Base-by-base conservation (phyloP, 73 alveolate genomes). In the Urostyla sp. region DNA sequence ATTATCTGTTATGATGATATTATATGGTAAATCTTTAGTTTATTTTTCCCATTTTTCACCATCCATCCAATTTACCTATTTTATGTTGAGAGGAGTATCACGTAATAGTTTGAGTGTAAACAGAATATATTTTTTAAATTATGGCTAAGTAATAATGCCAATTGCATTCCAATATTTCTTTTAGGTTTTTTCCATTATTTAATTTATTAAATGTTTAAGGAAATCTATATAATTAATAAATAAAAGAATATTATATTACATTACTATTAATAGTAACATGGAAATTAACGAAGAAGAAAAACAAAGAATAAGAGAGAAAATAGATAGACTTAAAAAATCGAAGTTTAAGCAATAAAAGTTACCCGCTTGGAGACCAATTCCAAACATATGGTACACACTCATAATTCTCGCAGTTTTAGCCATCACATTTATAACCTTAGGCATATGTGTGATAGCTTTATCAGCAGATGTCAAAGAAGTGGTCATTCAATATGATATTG, bases 281-380 rank as follows among this genome's bases (percentile, higher is more conserved):
- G 96, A 84, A 45, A 87, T 82, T 18, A 54, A 67, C 52, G 84
- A 87, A 57, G 91, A 91, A 55, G 94, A 90, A 49, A 91, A 88
- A 75, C 69, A 52, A 20, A 27, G 36, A 31, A 77, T 77, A 18
- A 50, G 80, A 27, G 75, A 84, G 87, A 57, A 89, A 45, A 83
- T 56, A 57, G 92, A 90, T 56, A 66, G 59, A 58, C 87, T 93
- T 45, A 85, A 74, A 72, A 58, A 76, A 49, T 83, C 91, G 79
- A 43, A 80, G 32, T 94, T 94, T 58, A 85, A 89, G 79, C 96
- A 94, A 79, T 94, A 94, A 75, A 91, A 87, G 30, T 82, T 94
- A 13, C 96, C 94, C 0, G 98, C 98, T 0, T 94, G 97, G 97
- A 78, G 96, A 67, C 98, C 98, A 35, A 92, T 89, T 20, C 98